A percentile compares a stretch with the other conserved stretches of the same genome.
phyloP scores from a whole-genome alignment of 495 filamentous ascomycete genomes.

The Penicillium herquei region DNA sequence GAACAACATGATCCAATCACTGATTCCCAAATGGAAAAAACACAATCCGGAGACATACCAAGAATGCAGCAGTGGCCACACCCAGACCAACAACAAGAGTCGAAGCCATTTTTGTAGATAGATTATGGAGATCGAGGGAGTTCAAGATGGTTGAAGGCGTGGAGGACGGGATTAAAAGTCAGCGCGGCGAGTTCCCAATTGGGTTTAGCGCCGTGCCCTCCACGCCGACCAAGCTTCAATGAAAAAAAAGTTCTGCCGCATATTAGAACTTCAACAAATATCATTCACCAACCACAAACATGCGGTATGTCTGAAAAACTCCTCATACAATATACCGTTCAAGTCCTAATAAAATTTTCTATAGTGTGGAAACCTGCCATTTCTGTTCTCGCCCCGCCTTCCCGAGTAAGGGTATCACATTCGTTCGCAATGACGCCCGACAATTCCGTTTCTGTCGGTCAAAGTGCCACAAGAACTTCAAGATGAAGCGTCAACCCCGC shows the following conservation, averaged over 20 bases:
- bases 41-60: constrained; percentile 50
- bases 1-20: background rate
- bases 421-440: constrained; percentile 77
- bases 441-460: constrained; percentile 67
- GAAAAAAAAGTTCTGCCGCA: constrained; percentile 32
- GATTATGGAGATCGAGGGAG: constrained; percentile 3
- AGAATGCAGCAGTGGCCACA: constrained; percentile 72
- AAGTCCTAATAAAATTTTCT: constrained; percentile 1
- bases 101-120: constrained; percentile 62
- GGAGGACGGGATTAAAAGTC: constrained; percentile 29
- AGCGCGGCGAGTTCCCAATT: constrained; percentile 22
- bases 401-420: constrained; percentile 86
- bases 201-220: constrained; percentile 29
- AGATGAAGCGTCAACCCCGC: constrained; percentile 91
- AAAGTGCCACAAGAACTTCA: constrained; percentile 98
- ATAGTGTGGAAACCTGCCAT: constrained; percentile 82
- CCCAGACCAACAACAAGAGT: constrained; percentile 75
- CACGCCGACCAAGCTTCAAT: constrained; percentile 31
- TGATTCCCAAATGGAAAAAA: background rate
- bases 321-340: too few species aligned
- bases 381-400: constrained; percentile 87
- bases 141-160: constrained; percentile 6
- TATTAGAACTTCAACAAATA: constrained; percentile 18
- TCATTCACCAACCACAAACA: constrained; percentile 21
- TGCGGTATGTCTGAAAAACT: constrained; percentile 25